phyloP scores from a whole-genome alignment of 163 green algal genomes.

The Scenedesmus sp. region DNA sequence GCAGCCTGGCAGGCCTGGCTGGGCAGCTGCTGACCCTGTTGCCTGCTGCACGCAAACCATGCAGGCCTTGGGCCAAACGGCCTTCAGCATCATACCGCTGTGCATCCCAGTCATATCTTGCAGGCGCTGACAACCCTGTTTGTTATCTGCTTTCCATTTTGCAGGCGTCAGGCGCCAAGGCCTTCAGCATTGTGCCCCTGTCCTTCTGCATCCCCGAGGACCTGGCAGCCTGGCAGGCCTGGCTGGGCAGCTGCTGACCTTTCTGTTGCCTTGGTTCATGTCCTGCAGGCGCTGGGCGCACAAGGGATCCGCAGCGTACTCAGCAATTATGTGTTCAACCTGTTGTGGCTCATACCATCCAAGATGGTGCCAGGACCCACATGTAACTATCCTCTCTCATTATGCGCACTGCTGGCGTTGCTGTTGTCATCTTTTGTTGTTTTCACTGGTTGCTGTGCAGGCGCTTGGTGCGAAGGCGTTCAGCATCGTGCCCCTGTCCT shows the following conservation, averaged over 20 bases:
- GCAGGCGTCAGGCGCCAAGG: conserved; percentile 35
- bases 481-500: conserved; percentile 58
- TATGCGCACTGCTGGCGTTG: too few species aligned
- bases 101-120: too few species aligned
- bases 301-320: too few species aligned
- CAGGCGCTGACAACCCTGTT: background rate
- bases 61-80: background rate
- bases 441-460: background rate
- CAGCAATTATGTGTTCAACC: too few species aligned
- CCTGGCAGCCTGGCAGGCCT: background rate
- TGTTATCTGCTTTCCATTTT: background rate
- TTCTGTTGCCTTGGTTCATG: background rate
- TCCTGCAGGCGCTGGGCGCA: too few species aligned
- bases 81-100: background rate
- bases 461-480: conserved; percentile 46
- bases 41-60: background rate
- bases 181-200: conserved; percentile 53
- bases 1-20: background rate
- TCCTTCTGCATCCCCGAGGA: background rate
- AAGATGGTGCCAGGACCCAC: too few species aligned
- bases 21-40: too few species aligned
- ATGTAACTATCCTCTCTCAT: too few species aligned
- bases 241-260: background rate
- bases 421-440: background rate
- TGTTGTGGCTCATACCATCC: too few species aligned